Conservation (phyloP, 177 flowering plant genomes). For the Vitis hybrid region DNA sequence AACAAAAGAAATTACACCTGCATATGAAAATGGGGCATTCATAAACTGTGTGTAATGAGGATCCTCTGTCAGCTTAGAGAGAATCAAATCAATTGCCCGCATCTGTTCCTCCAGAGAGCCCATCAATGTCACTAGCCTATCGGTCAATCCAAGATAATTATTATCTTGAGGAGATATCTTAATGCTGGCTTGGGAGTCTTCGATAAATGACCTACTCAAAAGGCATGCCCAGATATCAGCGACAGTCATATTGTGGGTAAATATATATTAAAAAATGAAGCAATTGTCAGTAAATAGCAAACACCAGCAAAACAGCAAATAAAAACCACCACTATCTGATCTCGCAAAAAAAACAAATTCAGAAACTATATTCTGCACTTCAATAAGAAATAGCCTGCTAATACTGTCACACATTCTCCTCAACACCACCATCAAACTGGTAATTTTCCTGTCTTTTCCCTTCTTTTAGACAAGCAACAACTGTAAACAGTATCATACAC, state of each 20-base stretch:
- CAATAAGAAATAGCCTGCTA: too few relatives aligned
- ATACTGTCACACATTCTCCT: too few relatives aligned
- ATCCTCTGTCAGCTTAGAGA: slow-evolving; percentile 81
- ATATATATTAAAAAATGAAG: too few relatives aligned
- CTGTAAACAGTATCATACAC: background rate
- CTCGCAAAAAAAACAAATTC: too few relatives aligned
- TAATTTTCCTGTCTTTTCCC: background rate
- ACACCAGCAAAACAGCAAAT: too few relatives aligned
- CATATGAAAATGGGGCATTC: slow-evolving; percentile 76
- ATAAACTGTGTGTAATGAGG: slow-evolving; percentile 71
- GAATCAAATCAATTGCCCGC: slow-evolving; percentile 73
- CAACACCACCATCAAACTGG: too few relatives aligned
- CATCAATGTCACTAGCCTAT: slow-evolving; percentile 82
- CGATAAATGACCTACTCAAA: slow-evolving; percentile 81
- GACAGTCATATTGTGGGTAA: background rate
- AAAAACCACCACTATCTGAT: too few relatives aligned
- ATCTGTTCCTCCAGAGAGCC: slow-evolving; percentile 85
- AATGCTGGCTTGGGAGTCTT: slow-evolving; percentile 87
- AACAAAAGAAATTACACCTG: slow-evolving; percentile 48
- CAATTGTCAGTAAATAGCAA: too few relatives aligned
- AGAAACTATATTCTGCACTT: too few relatives aligned
- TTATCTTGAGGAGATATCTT: slow-evolving; percentile 92
- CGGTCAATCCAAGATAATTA: slow-evolving; percentile 65
- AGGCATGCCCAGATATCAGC: slow-evolving; percentile 13
- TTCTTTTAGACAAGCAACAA: background rate